Evolutionary conservation across 1,284 basidiomycete genomes (phyloP).

Genomic region (Trichosporon faecale): DNA sequence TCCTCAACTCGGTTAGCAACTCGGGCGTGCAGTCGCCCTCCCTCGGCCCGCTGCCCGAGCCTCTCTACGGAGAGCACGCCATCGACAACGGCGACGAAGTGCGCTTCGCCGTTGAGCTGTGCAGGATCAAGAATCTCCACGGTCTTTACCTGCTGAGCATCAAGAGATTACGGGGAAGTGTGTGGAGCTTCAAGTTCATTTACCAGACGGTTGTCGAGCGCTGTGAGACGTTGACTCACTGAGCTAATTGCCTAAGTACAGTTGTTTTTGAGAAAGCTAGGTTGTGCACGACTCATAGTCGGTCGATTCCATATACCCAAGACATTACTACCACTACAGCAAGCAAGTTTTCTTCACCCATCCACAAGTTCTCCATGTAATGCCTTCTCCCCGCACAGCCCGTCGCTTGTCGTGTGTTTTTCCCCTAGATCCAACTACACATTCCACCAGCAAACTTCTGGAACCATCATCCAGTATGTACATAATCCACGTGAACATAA

Average conservation of each 20-base stretch:
- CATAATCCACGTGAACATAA: neutral
- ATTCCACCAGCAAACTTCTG: neutral
- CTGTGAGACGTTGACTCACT: constrained; percentile 43
- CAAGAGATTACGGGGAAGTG: constrained; percentile 82
- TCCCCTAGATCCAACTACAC: neutral
- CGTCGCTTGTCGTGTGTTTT: neutral
- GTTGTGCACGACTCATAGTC: neutral
- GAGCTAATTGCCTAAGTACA: neutral
- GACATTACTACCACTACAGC: constrained; percentile 8
- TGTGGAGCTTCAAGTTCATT: constrained; percentile 89
- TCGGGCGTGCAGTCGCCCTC: constrained; percentile 39
- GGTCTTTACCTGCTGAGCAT: constrained; percentile 86
- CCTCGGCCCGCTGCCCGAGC: constrained; percentile 51
- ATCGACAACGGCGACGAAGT: constrained; percentile 89
- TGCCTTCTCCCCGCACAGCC: neutral
- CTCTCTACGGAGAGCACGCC: constrained; percentile 70
- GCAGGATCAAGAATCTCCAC: constrained; percentile 77
- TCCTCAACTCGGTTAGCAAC: constrained; percentile 42
- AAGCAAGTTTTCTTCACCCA: neutral
- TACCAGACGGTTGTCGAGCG: constrained; percentile 81
- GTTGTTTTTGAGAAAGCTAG: neutral
- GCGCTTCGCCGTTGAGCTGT: constrained; percentile 86
- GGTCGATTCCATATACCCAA: neutral
- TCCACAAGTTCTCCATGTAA: neutral
- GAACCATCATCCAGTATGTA: neutral